Evolutionary conservation across 2,329 filamentous ascomycete species (phyloP).

Genomic region (Botrytis aclada): DNA sequence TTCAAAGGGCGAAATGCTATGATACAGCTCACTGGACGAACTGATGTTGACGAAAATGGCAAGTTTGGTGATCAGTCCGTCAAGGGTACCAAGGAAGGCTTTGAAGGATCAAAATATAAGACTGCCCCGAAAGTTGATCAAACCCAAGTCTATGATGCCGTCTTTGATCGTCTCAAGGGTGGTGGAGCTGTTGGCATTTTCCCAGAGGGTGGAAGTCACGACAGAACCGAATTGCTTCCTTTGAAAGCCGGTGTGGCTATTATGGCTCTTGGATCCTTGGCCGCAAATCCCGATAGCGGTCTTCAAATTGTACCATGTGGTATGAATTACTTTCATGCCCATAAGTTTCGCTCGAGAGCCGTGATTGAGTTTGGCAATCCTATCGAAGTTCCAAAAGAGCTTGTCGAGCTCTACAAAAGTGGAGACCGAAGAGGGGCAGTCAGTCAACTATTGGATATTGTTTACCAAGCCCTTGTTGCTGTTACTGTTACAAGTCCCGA

Average conservation of each 20-base stretch:
- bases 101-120: slow-evolving; percentile 78
- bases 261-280: slow-evolving; percentile 90
- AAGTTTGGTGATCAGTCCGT: slow-evolving; percentile 33
- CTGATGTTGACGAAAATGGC: slow-evolving; percentile 64
- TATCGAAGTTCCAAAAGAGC: slow-evolving; percentile 75
- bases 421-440: slow-evolving; percentile 86
- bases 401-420: slow-evolving; percentile 81
- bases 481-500: slow-evolving; percentile 94
- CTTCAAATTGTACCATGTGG: slow-evolving; percentile 94
- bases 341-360: slow-evolving; percentile 95
- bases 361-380: slow-evolving; percentile 94
- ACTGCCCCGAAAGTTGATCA: slow-evolving; percentile 91
- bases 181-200: slow-evolving; percentile 95
- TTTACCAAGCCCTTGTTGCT: slow-evolving; percentile 61
- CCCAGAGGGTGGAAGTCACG: slow-evolving; percentile 93
- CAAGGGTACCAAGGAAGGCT: slow-evolving; percentile 44
- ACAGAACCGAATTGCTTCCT: slow-evolving; percentile 85
- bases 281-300: slow-evolving; percentile 72
- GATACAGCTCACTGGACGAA: slow-evolving; percentile 76
- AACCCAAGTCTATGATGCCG: slow-evolving; percentile 86
- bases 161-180: slow-evolving; percentile 75
- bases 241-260: slow-evolving; percentile 93
- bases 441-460: slow-evolving; percentile 71
- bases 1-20: slow-evolving; percentile 76
- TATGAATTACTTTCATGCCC: slow-evolving; percentile 99